These are phyloP conservation scores for Phialophora verrucosa DNA, from an alignment of 2,329 filamentous ascomycete species.

Conservation along the genomic window DNA sequence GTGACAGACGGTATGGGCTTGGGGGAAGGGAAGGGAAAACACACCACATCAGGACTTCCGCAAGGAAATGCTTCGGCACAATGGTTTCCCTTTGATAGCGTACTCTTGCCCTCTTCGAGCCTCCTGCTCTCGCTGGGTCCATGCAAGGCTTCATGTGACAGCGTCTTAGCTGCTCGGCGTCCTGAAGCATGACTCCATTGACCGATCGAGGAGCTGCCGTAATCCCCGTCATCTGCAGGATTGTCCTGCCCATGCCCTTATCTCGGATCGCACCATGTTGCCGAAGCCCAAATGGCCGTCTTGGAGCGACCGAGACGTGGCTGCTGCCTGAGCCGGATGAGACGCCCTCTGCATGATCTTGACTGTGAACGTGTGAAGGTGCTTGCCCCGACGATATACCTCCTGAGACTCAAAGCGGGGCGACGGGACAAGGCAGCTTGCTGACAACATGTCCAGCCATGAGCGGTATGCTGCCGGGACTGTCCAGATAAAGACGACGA, in stretches of 20 bases:
- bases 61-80: slow-evolving; percentile 10
- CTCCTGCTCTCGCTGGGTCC: not conserved
- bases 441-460: not conserved
- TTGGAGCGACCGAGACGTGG: not conserved
- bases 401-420: not conserved
- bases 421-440: not conserved
- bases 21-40: not conserved
- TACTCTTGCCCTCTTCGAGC: not conserved
- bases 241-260: not conserved
- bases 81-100: not conserved
- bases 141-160: slow-evolving; percentile 22
- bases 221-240: not conserved
- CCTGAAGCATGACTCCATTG: not conserved
- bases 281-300: not conserved
- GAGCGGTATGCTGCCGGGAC: not conserved
- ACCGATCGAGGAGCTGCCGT: not conserved
- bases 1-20: not conserved
- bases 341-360: not conserved
- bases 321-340: not conserved
- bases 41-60: not conserved
- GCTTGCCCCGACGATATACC: not conserved
- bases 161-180: slow-evolving; percentile 13
- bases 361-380: not conserved
- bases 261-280: not conserved
- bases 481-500: not conserved